Conservation (phyloP, 2,329 filamentous ascomycete species). For the Cercospora sp. region DNA sequence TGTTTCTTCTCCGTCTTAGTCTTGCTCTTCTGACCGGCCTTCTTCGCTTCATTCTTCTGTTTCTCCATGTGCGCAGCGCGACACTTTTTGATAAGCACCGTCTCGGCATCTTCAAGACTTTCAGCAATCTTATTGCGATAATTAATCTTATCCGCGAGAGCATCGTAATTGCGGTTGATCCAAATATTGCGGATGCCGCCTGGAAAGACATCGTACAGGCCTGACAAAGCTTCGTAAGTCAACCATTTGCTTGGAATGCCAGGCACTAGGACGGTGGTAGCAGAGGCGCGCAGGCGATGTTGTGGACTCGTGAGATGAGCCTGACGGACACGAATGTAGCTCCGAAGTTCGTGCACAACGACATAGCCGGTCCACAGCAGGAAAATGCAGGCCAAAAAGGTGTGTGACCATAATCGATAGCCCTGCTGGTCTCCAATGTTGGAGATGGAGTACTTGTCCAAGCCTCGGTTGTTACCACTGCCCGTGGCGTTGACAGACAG, state of each 20-base stretch:
- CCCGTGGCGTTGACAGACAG: constrained; percentile 83
- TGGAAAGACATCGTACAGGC: constrained; percentile 92
- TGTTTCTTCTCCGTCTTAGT: constrained; percentile 55
- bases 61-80: constrained; percentile 73
- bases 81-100: constrained; percentile 75
- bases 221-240: constrained; percentile 74
- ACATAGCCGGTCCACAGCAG: constrained; percentile 84
- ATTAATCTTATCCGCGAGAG: constrained; percentile 80
- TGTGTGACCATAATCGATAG: constrained; percentile 76
- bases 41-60: constrained; percentile 55
- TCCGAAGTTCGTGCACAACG: constrained; percentile 79
- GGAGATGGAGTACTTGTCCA: constrained; percentile 84
- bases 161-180: constrained; percentile 88
- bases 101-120: constrained; percentile 78
- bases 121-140: constrained; percentile 70
- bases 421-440: constrained; percentile 71
- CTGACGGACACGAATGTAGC: constrained; percentile 91
- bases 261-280: constrained; percentile 91
- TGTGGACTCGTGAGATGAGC: constrained; percentile 93
- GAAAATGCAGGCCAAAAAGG: constrained; percentile 74
- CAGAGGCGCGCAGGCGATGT: constrained; percentile 87
- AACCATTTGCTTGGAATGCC: constrained; percentile 91
- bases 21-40: constrained; percentile 51
- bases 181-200: constrained; percentile 94
- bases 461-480: constrained; percentile 56